Evolutionary conservation across 2,329 filamentous ascomycete species (phyloP), one percentile per base, ranked within the genome.

Genomic region (Colletotrichum endophyticum): DNA sequence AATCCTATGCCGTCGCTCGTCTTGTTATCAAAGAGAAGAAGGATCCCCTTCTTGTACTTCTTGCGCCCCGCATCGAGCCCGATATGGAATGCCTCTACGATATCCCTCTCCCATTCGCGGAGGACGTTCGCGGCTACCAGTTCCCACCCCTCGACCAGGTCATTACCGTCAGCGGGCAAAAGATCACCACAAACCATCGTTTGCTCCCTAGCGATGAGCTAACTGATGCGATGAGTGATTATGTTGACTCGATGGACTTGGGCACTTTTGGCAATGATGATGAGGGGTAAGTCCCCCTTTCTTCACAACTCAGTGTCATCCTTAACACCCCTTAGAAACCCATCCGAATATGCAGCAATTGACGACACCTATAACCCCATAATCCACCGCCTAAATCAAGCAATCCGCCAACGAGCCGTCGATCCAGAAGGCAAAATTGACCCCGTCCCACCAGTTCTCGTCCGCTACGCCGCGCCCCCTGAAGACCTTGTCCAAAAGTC

Each of bases 211-310:
- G 88, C 12, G 89, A 94, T 3, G 92, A 95, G 36, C 89, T 99
- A 28, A 90, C 92, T 70, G 87, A 93, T 66, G 94, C 95, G 2
- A 99, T 99, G 96, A 94, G 93, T 83, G 92, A 95, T 78, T 99
- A 96, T 80, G 95, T 99, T 9, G 95, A 99, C 83, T 92, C 92
- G 9, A 98, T 99, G 96, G 96, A 98, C 81, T 87, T 99, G 3
- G 94, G 94, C 2, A 89, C 84, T 0, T 92, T 94, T 80, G 94
- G 90, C 12, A 90, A 88, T 62, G 94, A 98, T 80, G 95, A 97
- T 62, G 91, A 96, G 59, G 95, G 93, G 92, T 95, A 85, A 81
- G 89, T 80, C 27, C 13, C n/a, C 6, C n/a, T n/a, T n/a, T 25
- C 11, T 5, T 19, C 44, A 27, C 19, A 8, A 13, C 27, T 15